These are phyloP conservation scores for Huntiella decipiens DNA, from an alignment of 2,329 filamentous ascomycete genomes.

Conservation along the genomic window DNA sequence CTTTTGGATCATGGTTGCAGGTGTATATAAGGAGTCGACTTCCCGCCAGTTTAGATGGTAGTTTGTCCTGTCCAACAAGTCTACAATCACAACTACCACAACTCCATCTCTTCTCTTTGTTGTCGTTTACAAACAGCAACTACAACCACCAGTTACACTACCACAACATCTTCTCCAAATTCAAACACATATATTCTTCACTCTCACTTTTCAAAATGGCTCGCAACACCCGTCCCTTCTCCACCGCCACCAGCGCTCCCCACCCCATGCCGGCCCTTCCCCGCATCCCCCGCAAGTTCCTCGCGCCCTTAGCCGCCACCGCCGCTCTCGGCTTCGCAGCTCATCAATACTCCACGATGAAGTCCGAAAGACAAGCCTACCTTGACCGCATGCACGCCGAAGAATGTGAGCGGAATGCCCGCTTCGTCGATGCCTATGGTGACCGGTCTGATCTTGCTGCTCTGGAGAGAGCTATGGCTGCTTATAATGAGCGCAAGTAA, in stretches of 20 bases:
- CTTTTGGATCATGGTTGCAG: no score
- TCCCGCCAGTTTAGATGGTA: no score
- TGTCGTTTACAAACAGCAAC: background rate
- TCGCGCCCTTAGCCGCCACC: constrained; percentile 17
- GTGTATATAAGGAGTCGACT: no score
- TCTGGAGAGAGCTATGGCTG: constrained; percentile 28
- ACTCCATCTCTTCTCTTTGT: background rate
- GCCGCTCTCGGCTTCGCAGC: constrained; percentile 15
- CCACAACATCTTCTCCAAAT: background rate
- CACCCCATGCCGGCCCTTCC: constrained; percentile 16
- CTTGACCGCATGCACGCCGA: constrained; percentile 20
- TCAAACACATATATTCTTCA: no score
- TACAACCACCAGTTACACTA: background rate
- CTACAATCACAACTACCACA: background rate
- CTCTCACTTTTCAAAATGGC: constrained; percentile 8
- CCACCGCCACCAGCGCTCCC: constrained; percentile 16
- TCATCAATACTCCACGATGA: constrained; percentile 5
- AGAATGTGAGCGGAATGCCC: constrained; percentile 21
- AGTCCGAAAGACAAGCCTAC: constrained; percentile 14
- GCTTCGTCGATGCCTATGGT: constrained; percentile 31
- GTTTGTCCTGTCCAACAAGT: no score
- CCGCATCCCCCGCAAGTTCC: constrained; percentile 12
- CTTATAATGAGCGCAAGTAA: constrained; percentile 21
- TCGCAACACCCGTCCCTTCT: constrained; percentile 13
- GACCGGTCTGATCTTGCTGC: constrained; percentile 29